These are phyloP conservation scores for Calonectria naviculata DNA, from an alignment of 2,329 filamentous ascomycete species.

Conservation along the genomic window DNA sequence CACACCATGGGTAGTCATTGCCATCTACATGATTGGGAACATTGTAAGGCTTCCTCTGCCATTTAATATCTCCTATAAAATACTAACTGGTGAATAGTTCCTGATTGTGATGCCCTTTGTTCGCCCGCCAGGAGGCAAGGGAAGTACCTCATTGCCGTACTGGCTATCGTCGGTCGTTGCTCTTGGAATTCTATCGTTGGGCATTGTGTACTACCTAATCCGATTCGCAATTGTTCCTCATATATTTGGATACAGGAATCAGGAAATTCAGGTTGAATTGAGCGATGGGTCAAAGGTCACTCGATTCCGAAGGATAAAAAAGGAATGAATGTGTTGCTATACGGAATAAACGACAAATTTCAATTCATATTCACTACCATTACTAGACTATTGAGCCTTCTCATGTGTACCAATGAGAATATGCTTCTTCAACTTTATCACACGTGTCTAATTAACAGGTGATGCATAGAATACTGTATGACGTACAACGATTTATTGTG, in stretches of 20 bases:
- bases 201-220: slow-evolving; percentile 15
- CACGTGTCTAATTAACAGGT: too few species aligned
- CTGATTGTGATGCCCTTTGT: slow-evolving; percentile 25
- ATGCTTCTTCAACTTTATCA: too few species aligned
- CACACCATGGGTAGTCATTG: slow-evolving; percentile 31
- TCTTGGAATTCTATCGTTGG: slow-evolving; percentile 14
- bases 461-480: too few species aligned
- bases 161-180: slow-evolving; percentile 24
- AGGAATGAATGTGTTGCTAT: neutral
- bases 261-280: slow-evolving; percentile 13
- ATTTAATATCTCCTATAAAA: neutral
- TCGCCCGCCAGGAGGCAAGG: slow-evolving; percentile 19
- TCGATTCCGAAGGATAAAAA: slow-evolving; percentile 12
- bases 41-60: neutral
- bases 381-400: too few species aligned
- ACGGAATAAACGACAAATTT: too few species aligned
- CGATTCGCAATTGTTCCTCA: slow-evolving; percentile 10
- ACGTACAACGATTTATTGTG: too few species aligned
- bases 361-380: too few species aligned
- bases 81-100: slow-evolving; percentile 1
- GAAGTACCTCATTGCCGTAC: slow-evolving; percentile 25
- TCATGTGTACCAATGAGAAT: too few species aligned
- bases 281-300: slow-evolving; percentile 28
- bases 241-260: slow-evolving; percentile 15
- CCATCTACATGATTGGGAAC: slow-evolving; percentile 7